Evolutionary conservation across 805 yeast genomes (phyloP), one percentile per base, ranked within the genome.

Genomic region (Pichia exigua): DNA sequence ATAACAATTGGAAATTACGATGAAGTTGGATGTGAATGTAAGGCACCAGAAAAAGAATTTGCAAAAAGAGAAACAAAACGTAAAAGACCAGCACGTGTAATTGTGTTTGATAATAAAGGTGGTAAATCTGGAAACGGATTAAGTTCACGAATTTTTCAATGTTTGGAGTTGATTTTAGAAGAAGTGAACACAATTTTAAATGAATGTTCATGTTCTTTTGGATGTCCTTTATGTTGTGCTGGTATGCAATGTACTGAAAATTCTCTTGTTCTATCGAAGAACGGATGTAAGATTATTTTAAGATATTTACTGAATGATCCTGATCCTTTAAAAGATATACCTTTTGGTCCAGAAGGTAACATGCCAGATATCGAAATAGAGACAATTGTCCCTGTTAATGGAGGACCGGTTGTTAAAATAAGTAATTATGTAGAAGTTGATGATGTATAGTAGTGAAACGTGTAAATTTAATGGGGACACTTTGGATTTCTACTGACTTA

Each of bases 31-130:
- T 88, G 98, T 0, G 99, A 94, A 66, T 94, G 99, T 67, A 94
- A 94, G 61, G 97, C 98, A 0, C 97, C 99, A 0, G 96, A 90
- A 57, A 94, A 94, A 61, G 99, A 94, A 63, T 87, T 92, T 73
- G 87, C 96, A 1, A 75, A 76, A 46, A 68, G 89, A 28, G 86
- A 86, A 61, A 77, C 92, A 0, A 66, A 68, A 18, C 71, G 99
- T 42, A 79, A 77, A 51, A 70, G 99, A 42, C 98, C 98, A 0
- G 96, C 95, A 0, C 72, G 99, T 49, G 69, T 94, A 47, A 81
- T 91, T 1, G 86, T 94, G 58, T 82, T 82, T 62, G 98, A 94
- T 65, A 76, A 88, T 1, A 81, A 83, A 60, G 96, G 95, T 12
- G 96, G 95, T 1, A 74, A 74, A 50, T 71, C 74, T 44, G 96